Conservation (phyloP, 2,329 filamentous ascomycete species). For the Aspergillus fumigatiaffinis region DNA sequence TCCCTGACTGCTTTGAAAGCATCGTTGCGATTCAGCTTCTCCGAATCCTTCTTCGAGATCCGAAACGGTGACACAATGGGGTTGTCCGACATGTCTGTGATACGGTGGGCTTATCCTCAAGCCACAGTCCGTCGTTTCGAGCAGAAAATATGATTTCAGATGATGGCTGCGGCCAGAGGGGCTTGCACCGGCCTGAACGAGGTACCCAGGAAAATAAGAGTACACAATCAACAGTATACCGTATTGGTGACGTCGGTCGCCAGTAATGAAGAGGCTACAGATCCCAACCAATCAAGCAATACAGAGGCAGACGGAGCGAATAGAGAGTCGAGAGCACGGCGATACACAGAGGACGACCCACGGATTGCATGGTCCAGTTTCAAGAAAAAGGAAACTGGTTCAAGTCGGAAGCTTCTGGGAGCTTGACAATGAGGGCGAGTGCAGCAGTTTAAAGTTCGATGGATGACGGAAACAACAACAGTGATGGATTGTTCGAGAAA, state of each 20-base stretch:
- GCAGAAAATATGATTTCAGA: not conserved
- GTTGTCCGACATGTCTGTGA: slow-evolving; percentile 13
- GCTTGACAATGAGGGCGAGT: not conserved
- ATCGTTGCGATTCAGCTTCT: slow-evolving; percentile 32
- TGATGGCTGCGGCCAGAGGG: not conserved
- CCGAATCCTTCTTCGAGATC: slow-evolving; percentile 27
- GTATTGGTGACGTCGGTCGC: not conserved
- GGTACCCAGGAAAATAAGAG: not conserved
- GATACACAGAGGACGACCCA: slow-evolving; percentile 11
- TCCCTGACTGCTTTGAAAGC: slow-evolving; percentile 32
- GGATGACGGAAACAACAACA: not conserved
- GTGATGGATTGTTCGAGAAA: not conserved
- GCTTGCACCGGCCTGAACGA: not conserved
- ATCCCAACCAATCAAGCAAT: slow-evolving; percentile 8
- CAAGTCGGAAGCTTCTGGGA: not conserved
- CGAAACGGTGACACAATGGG: slow-evolving; percentile 25
- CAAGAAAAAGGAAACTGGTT: slow-evolving; percentile 1
- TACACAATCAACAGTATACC: not conserved
- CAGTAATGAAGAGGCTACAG: not conserved
- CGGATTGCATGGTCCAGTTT: slow-evolving; percentile 19
- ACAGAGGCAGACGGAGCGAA: slow-evolving; percentile 5
- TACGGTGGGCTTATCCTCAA: not conserved
- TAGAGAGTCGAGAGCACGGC: slow-evolving; percentile 3
- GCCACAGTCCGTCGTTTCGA: not conserved
- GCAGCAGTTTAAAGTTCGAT: not conserved